A percentile compares a stretch with the other conserved stretches of the same genome.
Conservation (phyloP, 2,329 filamentous ascomycete genomes). For the Capronia epimyces region DNA sequence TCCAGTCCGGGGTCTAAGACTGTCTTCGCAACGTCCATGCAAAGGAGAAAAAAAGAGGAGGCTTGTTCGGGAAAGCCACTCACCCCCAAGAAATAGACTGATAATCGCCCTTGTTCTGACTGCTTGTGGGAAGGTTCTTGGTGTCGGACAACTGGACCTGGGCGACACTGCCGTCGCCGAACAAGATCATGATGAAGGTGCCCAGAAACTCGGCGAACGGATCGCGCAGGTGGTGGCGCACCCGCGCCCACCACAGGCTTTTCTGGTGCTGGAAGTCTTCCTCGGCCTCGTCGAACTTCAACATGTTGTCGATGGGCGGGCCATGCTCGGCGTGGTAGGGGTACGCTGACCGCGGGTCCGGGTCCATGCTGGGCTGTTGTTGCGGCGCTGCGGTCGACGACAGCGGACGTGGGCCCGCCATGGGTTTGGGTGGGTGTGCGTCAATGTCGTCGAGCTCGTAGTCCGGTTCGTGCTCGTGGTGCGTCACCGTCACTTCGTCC, state of each 20-base stretch:
- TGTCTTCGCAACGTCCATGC: not conserved
- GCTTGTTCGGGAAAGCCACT: too few species aligned
- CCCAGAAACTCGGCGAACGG: constrained; percentile 58
- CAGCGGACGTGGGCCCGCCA: not conserved
- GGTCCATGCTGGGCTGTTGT: constrained; percentile 7
- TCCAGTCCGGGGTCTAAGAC: too few species aligned
- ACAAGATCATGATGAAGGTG: constrained; percentile 57
- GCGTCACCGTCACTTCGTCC: constrained; percentile 23
- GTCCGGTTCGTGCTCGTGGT: constrained; percentile 12
- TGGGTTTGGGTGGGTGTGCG: not conserved
- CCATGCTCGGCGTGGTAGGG: constrained; percentile 27
- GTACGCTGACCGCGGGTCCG: constrained; percentile 7
- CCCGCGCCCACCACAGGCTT: constrained; percentile 45
- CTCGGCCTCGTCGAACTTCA: constrained; percentile 24
- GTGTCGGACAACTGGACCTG: constrained; percentile 52
- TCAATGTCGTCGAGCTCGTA: not conserved
- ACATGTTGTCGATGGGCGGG: constrained; percentile 29
- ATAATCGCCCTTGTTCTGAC: constrained; percentile 34
- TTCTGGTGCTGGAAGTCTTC: constrained; percentile 33
- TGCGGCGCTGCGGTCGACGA: not conserved
- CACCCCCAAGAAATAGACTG: constrained; percentile 40
- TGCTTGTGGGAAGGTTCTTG: constrained; percentile 21
- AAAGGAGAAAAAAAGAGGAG: constrained; percentile 19
- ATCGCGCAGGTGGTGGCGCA: constrained; percentile 48
- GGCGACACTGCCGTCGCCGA: constrained; percentile 59